Evolutionary conservation across 768 basidiomycete genomes (phyloP).

Genomic region (Piloderma croceum): DNA sequence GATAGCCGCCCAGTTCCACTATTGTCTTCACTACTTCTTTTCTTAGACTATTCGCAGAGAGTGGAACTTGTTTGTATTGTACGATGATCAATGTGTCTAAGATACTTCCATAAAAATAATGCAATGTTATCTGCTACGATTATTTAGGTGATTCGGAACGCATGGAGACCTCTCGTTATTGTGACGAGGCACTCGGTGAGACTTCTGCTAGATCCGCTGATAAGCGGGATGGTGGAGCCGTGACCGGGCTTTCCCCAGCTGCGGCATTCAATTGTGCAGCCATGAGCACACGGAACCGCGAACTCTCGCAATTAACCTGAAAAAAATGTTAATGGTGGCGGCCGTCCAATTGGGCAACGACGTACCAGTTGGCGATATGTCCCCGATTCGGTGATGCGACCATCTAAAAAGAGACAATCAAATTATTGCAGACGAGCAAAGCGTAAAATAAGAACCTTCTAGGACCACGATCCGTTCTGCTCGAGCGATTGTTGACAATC

Average conservation of each 20-base stretch:
- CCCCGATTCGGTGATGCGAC: conserved; percentile 76
- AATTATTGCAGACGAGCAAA: background rate
- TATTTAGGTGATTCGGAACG: background rate
- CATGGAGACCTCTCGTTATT: background rate
- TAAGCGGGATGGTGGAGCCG: conserved; percentile 18
- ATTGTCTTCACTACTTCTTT: too few relatives aligned
- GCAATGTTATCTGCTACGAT: background rate
- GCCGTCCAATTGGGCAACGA: too few relatives aligned
- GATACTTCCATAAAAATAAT: background rate
- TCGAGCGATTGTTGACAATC: conserved; percentile 83
- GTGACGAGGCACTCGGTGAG: background rate
- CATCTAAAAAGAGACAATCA: conserved; percentile 38
- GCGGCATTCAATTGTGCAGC: conserved; percentile 75
- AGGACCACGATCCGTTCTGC: conserved; percentile 88
- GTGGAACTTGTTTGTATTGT: background rate
- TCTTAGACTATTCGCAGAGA: background rate
- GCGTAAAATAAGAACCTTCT: conserved; percentile 48
- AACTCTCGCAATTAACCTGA: conserved; percentile 61
- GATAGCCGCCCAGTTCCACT: too few relatives aligned
- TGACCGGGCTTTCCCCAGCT: conserved; percentile 9
- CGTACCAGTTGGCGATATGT: conserved; percentile 72
- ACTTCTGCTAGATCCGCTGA: background rate
- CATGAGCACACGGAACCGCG: conserved; percentile 84
- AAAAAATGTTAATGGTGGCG: too few relatives aligned
- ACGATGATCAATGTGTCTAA: background rate